These are phyloP conservation scores for Petunia axillaris DNA, from an alignment of 257 asterid genomes.

Conservation along the genomic window DNA sequence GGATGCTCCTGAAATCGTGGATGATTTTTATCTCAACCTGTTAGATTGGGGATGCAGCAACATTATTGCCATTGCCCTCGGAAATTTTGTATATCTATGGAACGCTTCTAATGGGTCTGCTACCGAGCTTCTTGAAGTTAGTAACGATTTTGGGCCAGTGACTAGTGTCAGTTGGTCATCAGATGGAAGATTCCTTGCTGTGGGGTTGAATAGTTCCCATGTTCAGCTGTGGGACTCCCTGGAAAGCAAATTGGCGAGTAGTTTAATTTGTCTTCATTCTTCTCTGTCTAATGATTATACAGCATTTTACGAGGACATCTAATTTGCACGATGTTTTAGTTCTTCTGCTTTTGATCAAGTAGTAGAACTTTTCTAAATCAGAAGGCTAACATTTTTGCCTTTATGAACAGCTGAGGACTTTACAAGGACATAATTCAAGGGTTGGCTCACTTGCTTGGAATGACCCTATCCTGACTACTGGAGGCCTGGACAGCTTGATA, in stretches of 20 bases:
- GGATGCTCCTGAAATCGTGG: conserved; percentile 89
- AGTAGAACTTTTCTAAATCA: neutral
- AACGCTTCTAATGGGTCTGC: conserved; percentile 73
- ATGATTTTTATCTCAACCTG: conserved; percentile 85
- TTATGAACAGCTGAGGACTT: conserved; percentile 67
- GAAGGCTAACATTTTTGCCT: conserved; percentile 18
- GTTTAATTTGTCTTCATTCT: neutral
- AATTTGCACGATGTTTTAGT: neutral
- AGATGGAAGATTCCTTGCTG: conserved; percentile 74
- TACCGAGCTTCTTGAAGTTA: conserved; percentile 74
- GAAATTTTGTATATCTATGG: conserved; percentile 80
- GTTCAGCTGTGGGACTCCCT: conserved; percentile 93
- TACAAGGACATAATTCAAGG: conserved; percentile 67
- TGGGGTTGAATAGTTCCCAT: conserved; percentile 79
- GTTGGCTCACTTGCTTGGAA: conserved; percentile 92
- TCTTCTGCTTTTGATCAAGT: too few relatives aligned
- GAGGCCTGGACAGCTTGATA: conserved; percentile 89
- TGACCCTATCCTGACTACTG: conserved; percentile 83
- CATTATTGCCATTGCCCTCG: conserved; percentile 85
- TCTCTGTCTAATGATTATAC: neutral
- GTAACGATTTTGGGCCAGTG: conserved; percentile 82
- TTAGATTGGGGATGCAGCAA: conserved; percentile 93
- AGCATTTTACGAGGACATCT: neutral
- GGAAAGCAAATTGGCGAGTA: conserved; percentile 63
- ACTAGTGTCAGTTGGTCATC: conserved; percentile 95